Evolutionary conservation across 331 rosid genomes (phyloP).

Genomic region (Stylosanthes scabra): DNA sequence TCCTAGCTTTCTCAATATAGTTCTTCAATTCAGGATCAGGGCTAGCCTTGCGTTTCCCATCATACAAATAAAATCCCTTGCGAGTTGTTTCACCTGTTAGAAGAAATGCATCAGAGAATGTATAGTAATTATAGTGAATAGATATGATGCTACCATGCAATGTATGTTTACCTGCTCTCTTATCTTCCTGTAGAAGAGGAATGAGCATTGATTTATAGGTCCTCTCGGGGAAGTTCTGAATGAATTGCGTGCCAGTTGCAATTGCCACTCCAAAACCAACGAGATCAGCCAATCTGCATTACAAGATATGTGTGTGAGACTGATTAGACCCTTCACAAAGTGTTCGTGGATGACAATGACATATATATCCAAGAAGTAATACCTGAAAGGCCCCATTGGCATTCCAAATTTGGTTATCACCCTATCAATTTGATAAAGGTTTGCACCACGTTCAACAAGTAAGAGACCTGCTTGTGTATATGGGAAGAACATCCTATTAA

Average conservation of each 20-base stretch:
- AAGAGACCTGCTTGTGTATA: slow-evolving; percentile 80
- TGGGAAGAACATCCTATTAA: slow-evolving; percentile 92
- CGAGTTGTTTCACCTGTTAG: slow-evolving; percentile 74
- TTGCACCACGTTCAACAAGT: slow-evolving; percentile 86
- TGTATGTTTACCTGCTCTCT: slow-evolving; percentile 76
- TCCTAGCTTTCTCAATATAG: slow-evolving; percentile 85
- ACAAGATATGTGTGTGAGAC: not conserved
- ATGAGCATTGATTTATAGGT: slow-evolving; percentile 82
- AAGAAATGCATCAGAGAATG: slow-evolving; percentile 22
- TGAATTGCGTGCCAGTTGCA: slow-evolving; percentile 75
- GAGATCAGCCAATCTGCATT: slow-evolving; percentile 83
- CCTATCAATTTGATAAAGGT: slow-evolving; percentile 80
- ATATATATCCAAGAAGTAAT: slow-evolving; percentile 23
- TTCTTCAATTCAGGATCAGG: slow-evolving; percentile 86
- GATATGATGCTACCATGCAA: too few species aligned
- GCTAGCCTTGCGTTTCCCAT: slow-evolving; percentile 70
- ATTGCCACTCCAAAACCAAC: slow-evolving; percentile 92
- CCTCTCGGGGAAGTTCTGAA: slow-evolving; percentile 76
- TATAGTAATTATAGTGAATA: slow-evolving; percentile 11
- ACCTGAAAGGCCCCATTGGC: slow-evolving; percentile 99
- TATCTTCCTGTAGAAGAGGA: slow-evolving; percentile 87
- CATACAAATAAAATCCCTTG: slow-evolving; percentile 89
- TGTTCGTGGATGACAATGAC: not conserved
- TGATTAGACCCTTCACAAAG: slow-evolving; percentile 32
- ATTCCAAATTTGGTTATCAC: slow-evolving; percentile 76